Conservation (phyloP, 1,284 basidiomycete genomes). For the Rhodofomes roseus region DNA sequence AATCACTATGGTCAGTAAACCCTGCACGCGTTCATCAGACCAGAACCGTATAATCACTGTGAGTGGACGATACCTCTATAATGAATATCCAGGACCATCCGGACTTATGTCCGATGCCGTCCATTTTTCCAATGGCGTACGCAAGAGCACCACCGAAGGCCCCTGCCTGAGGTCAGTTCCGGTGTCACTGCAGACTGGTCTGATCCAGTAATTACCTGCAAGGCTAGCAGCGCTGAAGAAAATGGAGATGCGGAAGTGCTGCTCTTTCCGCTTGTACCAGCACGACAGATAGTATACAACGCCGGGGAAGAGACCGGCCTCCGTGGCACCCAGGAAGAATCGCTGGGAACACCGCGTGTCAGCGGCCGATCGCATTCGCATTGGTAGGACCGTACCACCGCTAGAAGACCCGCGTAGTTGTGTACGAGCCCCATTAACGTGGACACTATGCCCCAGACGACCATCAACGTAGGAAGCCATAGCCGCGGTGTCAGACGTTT, state of each 20-base stretch:
- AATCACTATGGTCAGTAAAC: constrained; percentile 36
- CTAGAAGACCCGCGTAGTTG: constrained; percentile 53
- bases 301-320: constrained; percentile 48
- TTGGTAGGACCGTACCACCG: constrained; percentile 35
- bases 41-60: constrained; percentile 41
- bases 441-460: constrained; percentile 32
- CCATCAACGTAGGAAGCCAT: constrained; percentile 34
- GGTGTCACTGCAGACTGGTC: not conserved
- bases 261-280: constrained; percentile 21
- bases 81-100: constrained; percentile 67
- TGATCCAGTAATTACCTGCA: constrained; percentile 34
- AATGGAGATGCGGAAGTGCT: constrained; percentile 27
- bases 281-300: constrained; percentile 48
- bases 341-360: constrained; percentile 18
- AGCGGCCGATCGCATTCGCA: constrained; percentile 9
- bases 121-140: constrained; percentile 50
- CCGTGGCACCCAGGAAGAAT: constrained; percentile 48
- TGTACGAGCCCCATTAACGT: constrained; percentile 56
- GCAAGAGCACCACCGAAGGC: constrained; percentile 44
- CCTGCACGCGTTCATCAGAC: constrained; percentile 50
- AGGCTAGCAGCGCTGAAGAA: constrained; percentile 56
- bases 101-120: constrained; percentile 41
- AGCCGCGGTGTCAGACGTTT: constrained; percentile 35
- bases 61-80: constrained; percentile 35
- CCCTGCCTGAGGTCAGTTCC: constrained; percentile 11